Base-by-base conservation (phyloP, 306 rosid genomes). In the Cyamopsis tetragonoloba region DNA sequence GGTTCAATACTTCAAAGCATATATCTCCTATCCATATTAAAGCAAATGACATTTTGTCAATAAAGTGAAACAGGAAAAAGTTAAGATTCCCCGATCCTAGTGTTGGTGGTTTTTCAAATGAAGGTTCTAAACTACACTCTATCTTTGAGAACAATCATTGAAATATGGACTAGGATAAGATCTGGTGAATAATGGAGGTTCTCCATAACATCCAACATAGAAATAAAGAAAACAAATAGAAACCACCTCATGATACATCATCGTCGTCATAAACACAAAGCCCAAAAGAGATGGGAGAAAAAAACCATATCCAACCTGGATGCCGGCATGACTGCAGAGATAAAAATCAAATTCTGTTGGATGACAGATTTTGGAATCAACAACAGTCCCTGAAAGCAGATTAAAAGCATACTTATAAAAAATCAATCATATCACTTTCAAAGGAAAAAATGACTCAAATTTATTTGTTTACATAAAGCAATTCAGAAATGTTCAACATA, bases 271-370 rank as follows among this genome's bases (percentile, higher is more conserved):
- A n/a, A 53, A 43, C 17, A 22, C 23, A 42, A 30, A 75, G 39
- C n/a, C 3, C 0, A 1, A 5, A 1, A 34, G 2, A 13, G 15
- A 41, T 37, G 11, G 17, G 19, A 35, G 56, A 3, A 22, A 34
- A 65, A 34, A 7, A 38, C 31, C 9, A 30, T 43, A 22, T 28
- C 46, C 35, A 14, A 85, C 98, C 96, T 92, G 96, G 30, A 89
- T 89, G 73, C 98, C 98, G 14, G 98, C 98, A 62, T 92, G 98
- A 55, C 96, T 89, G 59, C 98, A 92, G 2, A 92, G 91, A 46
- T 89, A 92, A 70, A 92, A 92, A 61, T 92, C 98, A 70, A 92
- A 92, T 76, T 92, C 97, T 1, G 96, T 89, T 4, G 98, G 98
- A 59, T 92, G 98, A 70, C 98, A 92, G 49, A 92, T 92, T 39